These are phyloP conservation scores for Monosporascus sp. DNA, from an alignment of 2,329 filamentous ascomycete genomes.

Conservation along the genomic window DNA sequence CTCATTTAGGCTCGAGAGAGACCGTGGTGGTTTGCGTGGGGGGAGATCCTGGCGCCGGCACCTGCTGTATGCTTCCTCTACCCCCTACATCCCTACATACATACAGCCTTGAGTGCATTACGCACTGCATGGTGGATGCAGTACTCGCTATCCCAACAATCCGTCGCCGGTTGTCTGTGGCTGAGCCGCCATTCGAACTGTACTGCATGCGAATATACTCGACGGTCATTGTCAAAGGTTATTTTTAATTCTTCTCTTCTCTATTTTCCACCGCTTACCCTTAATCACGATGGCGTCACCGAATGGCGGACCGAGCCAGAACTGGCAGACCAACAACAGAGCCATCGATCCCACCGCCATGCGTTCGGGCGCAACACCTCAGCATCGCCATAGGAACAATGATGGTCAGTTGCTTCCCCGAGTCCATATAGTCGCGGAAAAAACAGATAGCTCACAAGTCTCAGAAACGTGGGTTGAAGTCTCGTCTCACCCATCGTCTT, in stretches of 20 bases:
- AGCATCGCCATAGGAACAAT: slow-evolving; percentile 17
- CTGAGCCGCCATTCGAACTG: too few relatives aligned
- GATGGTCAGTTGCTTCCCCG: slow-evolving; percentile 18
- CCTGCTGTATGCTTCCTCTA: too few relatives aligned
- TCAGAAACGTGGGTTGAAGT: slow-evolving; percentile 96
- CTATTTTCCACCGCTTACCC: not conserved
- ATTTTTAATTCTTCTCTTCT: not conserved
- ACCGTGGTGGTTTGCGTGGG: not conserved
- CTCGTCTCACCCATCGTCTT: slow-evolving; percentile 86
- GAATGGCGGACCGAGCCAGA: slow-evolving; percentile 14
- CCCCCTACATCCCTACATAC: too few relatives aligned
- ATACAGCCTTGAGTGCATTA: too few relatives aligned
- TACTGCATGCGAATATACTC: too few relatives aligned
- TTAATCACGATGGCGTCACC: slow-evolving; percentile 1
- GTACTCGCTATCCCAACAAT: too few relatives aligned
- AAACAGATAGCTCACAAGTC: slow-evolving; percentile 16
- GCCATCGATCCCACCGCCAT: slow-evolving; percentile 10
- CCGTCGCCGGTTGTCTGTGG: too few relatives aligned
- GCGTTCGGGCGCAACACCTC: slow-evolving; percentile 11
- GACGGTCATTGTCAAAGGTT: too few relatives aligned
- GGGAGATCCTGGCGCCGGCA: not conserved
- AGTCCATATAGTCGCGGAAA: slow-evolving; percentile 3
- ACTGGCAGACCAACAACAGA: slow-evolving; percentile 18
- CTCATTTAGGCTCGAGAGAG: not conserved
- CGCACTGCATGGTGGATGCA: too few relatives aligned